Base-by-base conservation (phyloP, 2,329 filamentous ascomycete species). In the Aspergillus candidus region DNA sequence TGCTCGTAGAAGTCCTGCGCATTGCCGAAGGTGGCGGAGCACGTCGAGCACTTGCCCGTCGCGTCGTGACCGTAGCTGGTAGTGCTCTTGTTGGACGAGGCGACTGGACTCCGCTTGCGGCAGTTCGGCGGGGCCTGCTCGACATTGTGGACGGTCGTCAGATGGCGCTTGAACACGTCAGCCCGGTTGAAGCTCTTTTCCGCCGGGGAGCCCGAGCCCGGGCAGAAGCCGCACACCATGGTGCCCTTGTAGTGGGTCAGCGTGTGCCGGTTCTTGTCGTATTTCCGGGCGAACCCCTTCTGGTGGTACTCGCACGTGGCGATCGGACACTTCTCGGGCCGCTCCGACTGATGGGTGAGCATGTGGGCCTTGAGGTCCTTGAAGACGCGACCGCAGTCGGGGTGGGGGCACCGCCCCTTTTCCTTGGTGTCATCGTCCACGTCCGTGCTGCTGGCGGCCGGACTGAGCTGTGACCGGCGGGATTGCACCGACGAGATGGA, bases 1-100 rank as follows among this genome's bases (percentile, higher is more conserved):
- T 97, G 91, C 71, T 97, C 91, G 66, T 97, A 96, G 71, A 96
- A 96, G 61, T 96, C 91, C 67, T 97, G 91, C 3, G 91, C 88
- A 48, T 84, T 91, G 54, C 77, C 77, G 64, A 95, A 97, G 6
- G 80, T 87, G 34, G 82, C 78, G 11, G 86, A 88, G 68, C 91
- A 97, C 52, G 93, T 97, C 3, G 88, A 94, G 68, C 91, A 97
- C 65, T 85, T 88, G 52, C 89, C 90, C 40, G 86, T 86, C 29
- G 86, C 83, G 58, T 93, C 86, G 47, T 82, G 77, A 14, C 84
- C 77, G 60, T 88, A 88, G 42, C 79, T 80, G 4, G 81, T 79
- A 31, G 84, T 73, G 67, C 84, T 86, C 72, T 84, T 84, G 58
- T 66, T 72, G 22, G 67, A 55, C 17, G 67, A 54, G 15, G 57